Evolutionary conservation across 441 rosid species (phyloP), one percentile per base, ranked within the genome.

Genomic region (Hypseocharis bilobata): DNA sequence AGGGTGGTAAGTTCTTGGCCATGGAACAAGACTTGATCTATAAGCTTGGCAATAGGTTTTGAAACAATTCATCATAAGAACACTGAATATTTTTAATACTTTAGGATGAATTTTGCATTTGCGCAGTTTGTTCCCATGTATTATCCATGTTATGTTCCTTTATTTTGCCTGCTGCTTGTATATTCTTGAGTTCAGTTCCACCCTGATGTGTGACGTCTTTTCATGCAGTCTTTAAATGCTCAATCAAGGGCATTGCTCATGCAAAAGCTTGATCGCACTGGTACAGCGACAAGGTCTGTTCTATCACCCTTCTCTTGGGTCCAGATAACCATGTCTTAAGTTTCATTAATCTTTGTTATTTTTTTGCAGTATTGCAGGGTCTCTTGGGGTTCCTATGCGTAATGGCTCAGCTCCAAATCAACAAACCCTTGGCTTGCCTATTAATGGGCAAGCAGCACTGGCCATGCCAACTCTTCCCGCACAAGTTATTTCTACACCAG

Each of bases 181-280:
- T 47, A 16, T 47, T 47, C 6, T 17, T 7, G 10, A 22, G 28
- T 17, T 54, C 59, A 10, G n/a, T 55, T 36, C 6, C 11, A 4
- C 6, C 49, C 16, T 54, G 23, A 6, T 49, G 11, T 32, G 4
- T 38, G 26, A 25, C 51, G 26, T 45, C 17, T 26, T 30, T 16
- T 38, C 62, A 29, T 73, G 62, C 89, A 88, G 97, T 76, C 92
- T 62, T 76, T 91, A 74, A 91, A 87, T 86, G 96, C 97, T 63
- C 94, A 88, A 61, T 83, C 96, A 56, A 88, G 97, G 79, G 92
- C 88, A 63, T 38, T 77, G 74, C 88, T 91, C 25, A 91, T 87
- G 97, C 81, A 70, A 78, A 91, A 86, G 72, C 83, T 91, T 78
- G 97, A 91, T 78, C 94, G 96, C 60, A 80, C 94, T 25, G 97